Conservation (phyloP, 352 stramenopile species). For the Pythium pyrilobum region DNA sequence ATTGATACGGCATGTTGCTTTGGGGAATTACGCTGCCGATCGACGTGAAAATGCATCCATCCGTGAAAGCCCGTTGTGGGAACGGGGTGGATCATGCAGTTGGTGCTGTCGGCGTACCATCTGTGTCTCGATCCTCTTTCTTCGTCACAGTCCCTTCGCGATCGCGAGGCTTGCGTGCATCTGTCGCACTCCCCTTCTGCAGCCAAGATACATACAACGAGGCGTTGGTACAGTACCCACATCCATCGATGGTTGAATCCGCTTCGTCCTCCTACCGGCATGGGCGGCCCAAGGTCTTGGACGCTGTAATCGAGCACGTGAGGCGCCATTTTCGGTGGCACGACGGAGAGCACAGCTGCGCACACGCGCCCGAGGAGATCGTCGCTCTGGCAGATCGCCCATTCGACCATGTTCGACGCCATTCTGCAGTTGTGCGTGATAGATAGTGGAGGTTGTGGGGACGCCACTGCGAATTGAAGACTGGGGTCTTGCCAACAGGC, state of each 20-base stretch:
- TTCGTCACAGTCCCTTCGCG: no score
- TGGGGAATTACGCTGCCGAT: no score
- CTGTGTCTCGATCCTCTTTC: neutral
- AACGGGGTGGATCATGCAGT: neutral
- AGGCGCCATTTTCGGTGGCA: constrained; percentile 2
- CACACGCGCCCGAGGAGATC: neutral
- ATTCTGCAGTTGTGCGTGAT: neutral
- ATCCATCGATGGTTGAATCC: neutral
- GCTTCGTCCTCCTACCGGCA: neutral
- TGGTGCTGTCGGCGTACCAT: neutral
- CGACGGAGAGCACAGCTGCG: neutral
- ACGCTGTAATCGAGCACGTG: constrained; percentile 7
- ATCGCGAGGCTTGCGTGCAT: neutral
- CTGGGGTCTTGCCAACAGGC: no score
- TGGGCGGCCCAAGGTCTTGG: constrained; percentile 5
- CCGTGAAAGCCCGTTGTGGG: neutral
- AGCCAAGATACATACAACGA: no score
- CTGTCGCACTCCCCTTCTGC: constrained; percentile 6
- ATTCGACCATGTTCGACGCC: neutral
- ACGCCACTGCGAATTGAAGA: no score
- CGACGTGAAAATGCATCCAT: no score
- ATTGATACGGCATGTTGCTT: no score
- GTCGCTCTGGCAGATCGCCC: constrained; percentile 1
- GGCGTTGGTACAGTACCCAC: neutral
- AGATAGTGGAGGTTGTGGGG: neutral